A percentile compares a stretch with the other conserved stretches of the same genome.
phyloP scores from a whole-genome alignment of 768 basidiomycete species.

The Collybia sp. region DNA sequence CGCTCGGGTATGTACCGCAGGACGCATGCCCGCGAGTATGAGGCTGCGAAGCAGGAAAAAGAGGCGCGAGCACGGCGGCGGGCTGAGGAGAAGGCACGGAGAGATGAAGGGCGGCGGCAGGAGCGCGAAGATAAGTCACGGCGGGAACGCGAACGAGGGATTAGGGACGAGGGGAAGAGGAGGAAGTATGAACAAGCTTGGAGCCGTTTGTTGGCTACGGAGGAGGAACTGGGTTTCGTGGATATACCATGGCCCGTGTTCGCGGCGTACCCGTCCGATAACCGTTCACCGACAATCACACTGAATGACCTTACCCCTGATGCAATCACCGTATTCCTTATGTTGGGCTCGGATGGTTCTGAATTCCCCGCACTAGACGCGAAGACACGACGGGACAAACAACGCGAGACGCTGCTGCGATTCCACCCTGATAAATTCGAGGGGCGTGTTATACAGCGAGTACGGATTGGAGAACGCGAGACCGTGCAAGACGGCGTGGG shows the following conservation, averaged over 20 bases:
- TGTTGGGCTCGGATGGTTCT: constrained; percentile 21
- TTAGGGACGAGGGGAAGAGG: constrained; percentile 45
- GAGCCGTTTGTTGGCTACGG: constrained; percentile 48
- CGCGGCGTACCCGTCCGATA: constrained; percentile 22
- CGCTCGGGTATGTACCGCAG: constrained; percentile 82
- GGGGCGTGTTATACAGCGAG: constrained; percentile 56
- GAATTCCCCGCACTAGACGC: constrained; percentile 14
- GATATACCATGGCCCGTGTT: constrained; percentile 77
- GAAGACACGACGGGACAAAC: constrained; percentile 51
- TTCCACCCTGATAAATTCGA: constrained; percentile 86
- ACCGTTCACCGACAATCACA: constrained; percentile 9
- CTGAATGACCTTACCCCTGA: constrained; percentile 51
- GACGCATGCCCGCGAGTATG: constrained; percentile 63
- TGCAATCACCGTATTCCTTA: constrained; percentile 53
- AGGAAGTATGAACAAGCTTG: constrained; percentile 46
- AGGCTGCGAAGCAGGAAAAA: constrained; percentile 53
- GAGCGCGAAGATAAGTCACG: constrained; percentile 42
- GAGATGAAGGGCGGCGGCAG: constrained; percentile 39
- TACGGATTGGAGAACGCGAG: constrained; percentile 41
- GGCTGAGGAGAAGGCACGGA: constrained; percentile 46
- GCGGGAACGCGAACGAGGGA: constrained; percentile 47
- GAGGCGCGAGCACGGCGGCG: constrained; percentile 47
- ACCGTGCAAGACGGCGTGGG: constrained; percentile 57
- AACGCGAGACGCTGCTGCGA: constrained; percentile 64
- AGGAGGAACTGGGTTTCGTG: constrained; percentile 56